Conservation (phyloP, 441 rosid genomes). For the Brassica balearica region DNA sequence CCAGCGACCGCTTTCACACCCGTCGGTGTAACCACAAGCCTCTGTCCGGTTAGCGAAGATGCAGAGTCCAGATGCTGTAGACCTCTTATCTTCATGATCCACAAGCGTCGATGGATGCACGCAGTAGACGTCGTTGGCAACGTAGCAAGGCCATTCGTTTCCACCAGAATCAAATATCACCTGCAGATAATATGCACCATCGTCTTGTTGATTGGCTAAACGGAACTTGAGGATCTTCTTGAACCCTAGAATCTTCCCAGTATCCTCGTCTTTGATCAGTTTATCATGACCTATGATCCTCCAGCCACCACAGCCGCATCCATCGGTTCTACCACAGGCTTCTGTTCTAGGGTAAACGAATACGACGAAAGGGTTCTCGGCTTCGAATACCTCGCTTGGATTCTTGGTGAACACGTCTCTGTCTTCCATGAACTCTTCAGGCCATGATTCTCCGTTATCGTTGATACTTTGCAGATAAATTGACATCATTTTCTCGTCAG, state of each 20-base stretch:
- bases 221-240: slow-evolving; percentile 2
- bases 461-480: neutral
- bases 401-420: neutral
- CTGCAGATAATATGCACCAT: neutral
- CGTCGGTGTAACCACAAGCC: neutral
- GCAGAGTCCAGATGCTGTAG: neutral
- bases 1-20: neutral
- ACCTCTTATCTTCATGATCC: neutral
- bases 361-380: neutral
- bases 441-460: neutral
- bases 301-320: neutral
- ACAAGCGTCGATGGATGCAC: neutral
- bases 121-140: neutral
- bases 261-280: neutral
- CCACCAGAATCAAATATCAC: neutral
- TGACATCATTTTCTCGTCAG: neutral
- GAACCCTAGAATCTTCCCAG: slow-evolving; percentile 2
- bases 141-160: neutral
- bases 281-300: neutral
- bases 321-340: neutral
- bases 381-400: neutral
- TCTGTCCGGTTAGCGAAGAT: neutral
- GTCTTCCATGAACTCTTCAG: neutral
- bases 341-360: neutral
- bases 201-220: slow-evolving; percentile 1